Conservation (phyloP, 2,329 filamentous ascomycete species). For the Drechslerella dactyloides region DNA sequence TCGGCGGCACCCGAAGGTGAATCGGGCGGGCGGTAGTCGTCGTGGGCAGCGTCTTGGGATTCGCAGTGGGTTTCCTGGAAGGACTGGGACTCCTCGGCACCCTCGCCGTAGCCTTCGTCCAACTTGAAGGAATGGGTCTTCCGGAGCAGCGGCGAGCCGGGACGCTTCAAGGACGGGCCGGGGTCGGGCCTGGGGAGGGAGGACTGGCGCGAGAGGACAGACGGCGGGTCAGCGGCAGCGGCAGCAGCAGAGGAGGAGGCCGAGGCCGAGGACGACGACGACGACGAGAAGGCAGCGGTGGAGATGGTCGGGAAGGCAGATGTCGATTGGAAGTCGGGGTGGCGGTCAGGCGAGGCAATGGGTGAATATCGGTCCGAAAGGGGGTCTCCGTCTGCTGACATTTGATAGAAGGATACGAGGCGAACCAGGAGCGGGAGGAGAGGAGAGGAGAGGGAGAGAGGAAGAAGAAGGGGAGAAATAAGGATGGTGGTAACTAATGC, state of each 20-base stretch:
- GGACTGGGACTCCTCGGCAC: conserved; percentile 35
- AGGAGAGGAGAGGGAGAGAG: conserved; percentile 2
- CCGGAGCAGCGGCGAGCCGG: conserved; percentile 39
- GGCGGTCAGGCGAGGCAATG: conserved; percentile 13
- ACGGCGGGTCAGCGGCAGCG: neutral
- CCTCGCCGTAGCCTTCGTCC: conserved; percentile 51
- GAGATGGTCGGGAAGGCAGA: conserved; percentile 3
- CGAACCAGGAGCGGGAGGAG: conserved; percentile 2
- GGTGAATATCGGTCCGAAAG: conserved; percentile 37
- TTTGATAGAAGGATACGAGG: conserved; percentile 21
- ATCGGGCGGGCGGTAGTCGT: conserved; percentile 55
- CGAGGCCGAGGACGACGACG: conserved; percentile 8
- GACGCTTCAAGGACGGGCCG: conserved; percentile 33
- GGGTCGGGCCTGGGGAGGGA: conserved; percentile 21
- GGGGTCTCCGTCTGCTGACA: conserved; percentile 48
- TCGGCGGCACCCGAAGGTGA: conserved; percentile 53
- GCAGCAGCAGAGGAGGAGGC: neutral
- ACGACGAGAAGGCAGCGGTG: conserved; percentile 11
- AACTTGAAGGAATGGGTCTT: conserved; percentile 47
- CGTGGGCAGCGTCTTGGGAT: conserved; percentile 58
- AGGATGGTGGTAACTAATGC: too few species aligned
- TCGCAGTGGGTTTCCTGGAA: conserved; percentile 52
- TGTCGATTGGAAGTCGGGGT: neutral
- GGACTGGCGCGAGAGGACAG: conserved; percentile 1
- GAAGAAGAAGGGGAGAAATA: neutral